These are phyloP conservation scores for Theileria parva DNA, from an alignment of 169 alveolate species.

Conservation along the genomic window DNA sequence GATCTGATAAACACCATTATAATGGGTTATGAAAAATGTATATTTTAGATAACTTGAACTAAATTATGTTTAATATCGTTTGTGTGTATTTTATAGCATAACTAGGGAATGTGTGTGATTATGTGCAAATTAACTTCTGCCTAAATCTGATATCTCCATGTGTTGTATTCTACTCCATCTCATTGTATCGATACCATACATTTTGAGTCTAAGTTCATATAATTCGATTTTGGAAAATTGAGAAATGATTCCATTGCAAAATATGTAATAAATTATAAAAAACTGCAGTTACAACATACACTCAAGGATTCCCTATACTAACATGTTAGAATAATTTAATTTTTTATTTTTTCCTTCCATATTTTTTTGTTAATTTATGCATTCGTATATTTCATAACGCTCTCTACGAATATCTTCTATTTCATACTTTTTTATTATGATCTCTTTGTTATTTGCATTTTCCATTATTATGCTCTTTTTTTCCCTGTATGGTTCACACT, in stretches of 20 bases:
- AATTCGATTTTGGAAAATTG: not conserved
- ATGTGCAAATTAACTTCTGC: not conserved
- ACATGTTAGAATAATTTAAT: too few relatives aligned
- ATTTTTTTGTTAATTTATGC: conserved; percentile 37
- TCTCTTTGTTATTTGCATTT: not conserved
- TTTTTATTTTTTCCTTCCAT: not conserved
- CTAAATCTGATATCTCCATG: not conserved
- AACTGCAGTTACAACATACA: not conserved
- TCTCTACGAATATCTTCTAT: not conserved
- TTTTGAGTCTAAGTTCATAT: too few relatives aligned
- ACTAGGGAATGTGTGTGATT: not conserved
- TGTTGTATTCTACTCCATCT: too few relatives aligned
- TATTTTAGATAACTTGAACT: not conserved
- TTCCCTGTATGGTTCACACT: not conserved
- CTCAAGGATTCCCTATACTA: not conserved
- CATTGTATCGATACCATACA: too few relatives aligned
- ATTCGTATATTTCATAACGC: not conserved
- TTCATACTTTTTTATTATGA: not conserved
- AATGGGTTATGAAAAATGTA: not conserved
- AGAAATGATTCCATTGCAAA: not conserved
- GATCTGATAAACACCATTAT: not conserved
- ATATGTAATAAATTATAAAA: not conserved
- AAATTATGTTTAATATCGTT: not conserved
- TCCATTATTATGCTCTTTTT: not conserved
- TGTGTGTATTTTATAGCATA: not conserved